phyloP scores from a whole-genome alignment of 345 rosid species.

The Bruguiera gymnorhiza region DNA sequence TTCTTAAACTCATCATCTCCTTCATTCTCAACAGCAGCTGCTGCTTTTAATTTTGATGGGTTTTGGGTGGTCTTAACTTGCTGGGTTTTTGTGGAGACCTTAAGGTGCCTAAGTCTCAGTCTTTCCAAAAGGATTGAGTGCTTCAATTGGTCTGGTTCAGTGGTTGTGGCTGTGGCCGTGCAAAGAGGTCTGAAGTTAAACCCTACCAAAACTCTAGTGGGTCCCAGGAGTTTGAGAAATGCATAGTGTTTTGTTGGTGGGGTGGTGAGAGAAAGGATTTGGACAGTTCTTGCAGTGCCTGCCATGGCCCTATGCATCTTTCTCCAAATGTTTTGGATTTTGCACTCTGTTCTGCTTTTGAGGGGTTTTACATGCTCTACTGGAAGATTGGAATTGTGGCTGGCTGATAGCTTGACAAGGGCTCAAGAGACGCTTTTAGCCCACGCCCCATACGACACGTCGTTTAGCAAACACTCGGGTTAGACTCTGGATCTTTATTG shows the following conservation, averaged over 20 bases:
- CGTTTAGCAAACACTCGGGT: not conserved
- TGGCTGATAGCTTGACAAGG: too few relatives aligned
- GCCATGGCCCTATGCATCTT: conserved; percentile 15
- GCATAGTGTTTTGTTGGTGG: conserved; percentile 12
- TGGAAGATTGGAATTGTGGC: too few relatives aligned
- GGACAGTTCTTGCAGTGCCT: conserved; percentile 19
- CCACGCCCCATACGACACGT: not conserved
- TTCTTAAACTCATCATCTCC: conserved; percentile 19
- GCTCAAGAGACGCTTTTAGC: not conserved
- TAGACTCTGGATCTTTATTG: too few relatives aligned
- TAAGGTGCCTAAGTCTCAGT: conserved; percentile 67
- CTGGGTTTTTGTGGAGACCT: conserved; percentile 40
- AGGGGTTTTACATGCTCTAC: not conserved
- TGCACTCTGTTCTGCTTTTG: not conserved
- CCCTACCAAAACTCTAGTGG: conserved; percentile 36
- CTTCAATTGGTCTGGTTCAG: conserved; percentile 50
- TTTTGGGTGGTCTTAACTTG: conserved; percentile 30
- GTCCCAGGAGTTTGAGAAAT: conserved; percentile 32
- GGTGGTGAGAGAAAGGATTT: conserved; percentile 11
- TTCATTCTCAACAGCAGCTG: conserved; percentile 21
- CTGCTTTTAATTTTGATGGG: conserved; percentile 1
- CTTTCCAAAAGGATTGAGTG: conserved; percentile 81
- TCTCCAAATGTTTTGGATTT: not conserved
- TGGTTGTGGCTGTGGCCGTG: conserved; percentile 21
- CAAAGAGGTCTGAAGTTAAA: conserved; percentile 37